Base-by-base conservation (phyloP, 2,329 filamentous ascomycete genomes). In the Trichoderma pleuroti region DNA sequence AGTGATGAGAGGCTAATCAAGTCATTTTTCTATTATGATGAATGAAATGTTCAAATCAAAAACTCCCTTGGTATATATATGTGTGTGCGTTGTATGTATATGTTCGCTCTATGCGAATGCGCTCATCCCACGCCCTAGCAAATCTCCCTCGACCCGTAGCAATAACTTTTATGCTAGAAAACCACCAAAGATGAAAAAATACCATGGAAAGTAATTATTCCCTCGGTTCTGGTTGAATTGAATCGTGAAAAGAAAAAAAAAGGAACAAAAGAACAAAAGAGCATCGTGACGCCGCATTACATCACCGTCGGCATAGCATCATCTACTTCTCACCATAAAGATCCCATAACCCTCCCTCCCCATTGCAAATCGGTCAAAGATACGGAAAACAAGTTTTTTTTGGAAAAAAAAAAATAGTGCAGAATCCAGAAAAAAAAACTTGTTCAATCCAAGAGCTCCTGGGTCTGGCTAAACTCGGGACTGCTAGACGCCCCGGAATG, bases 401-500 rank as follows among this genome's bases (percentile, higher is more conserved):
- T n/a, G n/a, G 16, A 10, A 32, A 39, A 57, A n/a, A 5, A 16
- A 16, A 66, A 46, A 24, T 16, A 46, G 7, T 6, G 21, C 18
- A 57, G 11, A 32, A 11, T 3, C n/a, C 21, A 4, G 14, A 36
- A 5, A 1, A 28, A n/a, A n/a, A n/a, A n/a, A n/a, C n/a, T n/a
- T 11, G 21, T 8, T 62, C 34, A 84, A 72, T 87, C 86, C 6
- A 87, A 80, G 16, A 77, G 73, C 73, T 85, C 84, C 75, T 86
- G 84, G 9, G 78, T 77, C 18, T 76, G 75, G 52, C 83, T 78
- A 71, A 85, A 87, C 14, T 82, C 81, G 14, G 81, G 82, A 52
- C 76, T 78, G 7, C 75, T 78, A 3, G 86, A 86, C 70, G 87
- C 85, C 71, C 87, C 87, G 16, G 85, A 84, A 77, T 86, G 85